Base-by-base conservation (phyloP, 2,329 filamentous ascomycete genomes). In the Chrysosporium keratinophilum region DNA sequence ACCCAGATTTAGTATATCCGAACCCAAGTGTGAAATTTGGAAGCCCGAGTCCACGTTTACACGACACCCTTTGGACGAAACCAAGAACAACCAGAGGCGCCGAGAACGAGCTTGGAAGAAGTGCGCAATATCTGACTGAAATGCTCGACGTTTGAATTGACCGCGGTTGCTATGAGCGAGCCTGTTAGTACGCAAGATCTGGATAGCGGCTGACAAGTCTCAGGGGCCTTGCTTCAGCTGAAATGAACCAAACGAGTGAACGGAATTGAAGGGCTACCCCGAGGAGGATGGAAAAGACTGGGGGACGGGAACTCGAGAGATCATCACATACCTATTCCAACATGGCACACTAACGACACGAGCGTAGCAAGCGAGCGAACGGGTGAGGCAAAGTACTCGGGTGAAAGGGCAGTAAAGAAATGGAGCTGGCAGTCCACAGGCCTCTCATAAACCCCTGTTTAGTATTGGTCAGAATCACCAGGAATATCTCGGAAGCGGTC, bases 241-340 rank as follows among this genome's bases (percentile, higher is more conserved):
- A 12, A 39, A n/a, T 14, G 15, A 23, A 48, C 23, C 45, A 37
- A 28, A 14, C 33, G 2, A 39, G 34, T 17, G 15, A 19, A 17
- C 9, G 10, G 19, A 15, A 7, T 39, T 11, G 33, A 48, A 41
- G 17, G 17, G 7, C 15, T 9, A 28, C 23, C 23, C 23, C 23
- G 7, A 28, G 20, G 17, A 31, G 17, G 15, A 12, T 3, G 9
- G 2, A 10, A 6, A 40, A 17, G 15, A 37, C 10, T 20, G 34
- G 33, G 10, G 9, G 31, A 47, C 9, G 33, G 33, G 17, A 7
- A 47, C 11, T 17, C 12, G 14, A 49, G 45, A 48, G 31, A 34
- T 28, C 12, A 40, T 40, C 17, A 49, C 45, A 20, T 40, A 49
- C 46, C 34, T 40, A 35, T 49, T 40, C 39, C 34, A 49, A 20